Evolutionary conservation across 495 filamentous ascomycete genomes (phyloP).

Genomic region (Halenospora varia): DNA sequence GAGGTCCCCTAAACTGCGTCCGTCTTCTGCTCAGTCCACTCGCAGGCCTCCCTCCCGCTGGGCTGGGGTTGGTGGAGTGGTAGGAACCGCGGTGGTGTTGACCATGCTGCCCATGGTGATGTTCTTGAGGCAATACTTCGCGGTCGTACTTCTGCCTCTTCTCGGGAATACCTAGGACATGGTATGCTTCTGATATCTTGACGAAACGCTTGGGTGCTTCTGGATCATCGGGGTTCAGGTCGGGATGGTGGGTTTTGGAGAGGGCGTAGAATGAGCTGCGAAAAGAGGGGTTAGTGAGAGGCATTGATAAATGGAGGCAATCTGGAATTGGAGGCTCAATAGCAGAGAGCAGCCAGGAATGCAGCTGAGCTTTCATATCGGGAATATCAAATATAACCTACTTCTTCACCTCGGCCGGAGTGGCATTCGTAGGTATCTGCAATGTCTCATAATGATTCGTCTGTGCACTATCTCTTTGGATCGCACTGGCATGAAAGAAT

Average conservation of each 20-base stretch:
- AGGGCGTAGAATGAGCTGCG: constrained; percentile 82
- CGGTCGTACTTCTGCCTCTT: too few relatives aligned
- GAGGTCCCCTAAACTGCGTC: constrained; percentile 73
- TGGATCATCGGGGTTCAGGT: constrained; percentile 78
- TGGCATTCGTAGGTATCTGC: constrained; percentile 63
- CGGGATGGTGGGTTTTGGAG: constrained; percentile 90
- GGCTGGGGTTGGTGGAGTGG: too few relatives aligned
- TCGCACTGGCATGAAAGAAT: constrained; percentile 40
- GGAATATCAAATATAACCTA: too few relatives aligned
- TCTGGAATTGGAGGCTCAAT: constrained; percentile 2
- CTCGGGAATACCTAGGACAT: too few relatives aligned
- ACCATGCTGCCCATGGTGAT: too few relatives aligned
- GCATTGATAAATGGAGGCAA: background rate
- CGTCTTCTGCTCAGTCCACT: constrained; percentile 76
- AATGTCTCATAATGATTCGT: constrained; percentile 78
- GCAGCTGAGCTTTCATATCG: too few relatives aligned
- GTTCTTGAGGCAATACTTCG: too few relatives aligned
- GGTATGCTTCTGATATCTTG: constrained; percentile 82
- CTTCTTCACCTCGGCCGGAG: constrained; percentile 80
- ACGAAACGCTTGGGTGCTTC: constrained; percentile 74
- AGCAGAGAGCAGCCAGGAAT: too few relatives aligned
- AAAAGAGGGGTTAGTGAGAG: constrained; percentile 1
- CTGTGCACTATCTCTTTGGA: constrained; percentile 20
- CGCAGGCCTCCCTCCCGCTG: constrained; percentile 66
- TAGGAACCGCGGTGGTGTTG: too few relatives aligned